A percentile compares a stretch with the other conserved stretches of the same genome.
Evolutionary conservation across 805 yeast genomes (phyloP).

Genomic region (Lipomyces starkeyi): DNA sequence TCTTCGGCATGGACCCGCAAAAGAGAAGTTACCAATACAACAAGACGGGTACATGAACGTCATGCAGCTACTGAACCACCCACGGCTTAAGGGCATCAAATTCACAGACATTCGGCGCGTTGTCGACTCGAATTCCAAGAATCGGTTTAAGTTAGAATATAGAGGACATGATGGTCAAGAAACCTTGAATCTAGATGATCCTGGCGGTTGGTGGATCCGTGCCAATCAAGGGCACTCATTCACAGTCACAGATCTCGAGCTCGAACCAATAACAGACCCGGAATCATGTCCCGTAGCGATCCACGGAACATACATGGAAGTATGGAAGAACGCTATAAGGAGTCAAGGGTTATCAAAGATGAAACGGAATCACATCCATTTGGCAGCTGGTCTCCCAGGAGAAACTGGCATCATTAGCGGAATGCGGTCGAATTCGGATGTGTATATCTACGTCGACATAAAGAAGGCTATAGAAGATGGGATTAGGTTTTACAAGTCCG

Average conservation of each 20-base stretch:
- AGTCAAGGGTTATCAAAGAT: constrained; percentile 67
- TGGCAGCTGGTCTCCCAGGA: constrained; percentile 66
- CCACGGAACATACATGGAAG: constrained; percentile 75
- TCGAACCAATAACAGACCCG: constrained; percentile 47
- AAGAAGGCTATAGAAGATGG: constrained; percentile 54
- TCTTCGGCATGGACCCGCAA: constrained; percentile 82
- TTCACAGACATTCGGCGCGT: constrained; percentile 62
- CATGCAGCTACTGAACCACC: constrained; percentile 58
- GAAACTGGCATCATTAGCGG: constrained; percentile 68
- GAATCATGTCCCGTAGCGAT: constrained; percentile 61
- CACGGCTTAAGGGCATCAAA: constrained; percentile 65
- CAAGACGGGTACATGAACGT: constrained; percentile 68
- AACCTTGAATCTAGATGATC: constrained; percentile 7
- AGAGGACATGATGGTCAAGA: constrained; percentile 38
- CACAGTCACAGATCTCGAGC: constrained; percentile 50
- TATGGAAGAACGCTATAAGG: constrained; percentile 49
- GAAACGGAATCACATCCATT: constrained; percentile 85
- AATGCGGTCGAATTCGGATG: constrained; percentile 62
- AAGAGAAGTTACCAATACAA: constrained; percentile 70
- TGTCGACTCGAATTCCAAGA: constrained; percentile 70
- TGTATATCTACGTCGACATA: constrained; percentile 68
- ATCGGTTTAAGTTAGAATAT: constrained; percentile 63
- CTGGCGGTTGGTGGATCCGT: constrained; percentile 56
- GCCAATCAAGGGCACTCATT: constrained; percentile 95
- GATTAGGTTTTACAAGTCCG: constrained; percentile 62